A percentile compares a stretch with the other conserved stretches of the same genome.
phyloP scores from a whole-genome alignment of 306 rosid genomes.

The Crotalaria pallida region DNA sequence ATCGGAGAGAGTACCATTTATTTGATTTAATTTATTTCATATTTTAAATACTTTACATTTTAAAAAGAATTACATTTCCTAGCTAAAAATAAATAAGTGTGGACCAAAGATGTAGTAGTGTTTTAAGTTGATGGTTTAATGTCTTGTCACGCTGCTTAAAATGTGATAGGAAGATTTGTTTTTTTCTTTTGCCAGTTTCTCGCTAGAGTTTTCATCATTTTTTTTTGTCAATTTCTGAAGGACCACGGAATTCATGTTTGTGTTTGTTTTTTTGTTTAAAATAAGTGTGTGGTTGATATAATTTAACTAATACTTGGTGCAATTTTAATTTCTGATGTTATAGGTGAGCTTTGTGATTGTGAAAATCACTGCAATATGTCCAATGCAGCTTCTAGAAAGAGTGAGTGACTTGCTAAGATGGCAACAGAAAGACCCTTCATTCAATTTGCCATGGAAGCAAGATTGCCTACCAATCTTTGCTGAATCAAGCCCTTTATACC shows the following conservation, averaged over 20 bases:
- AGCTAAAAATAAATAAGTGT: too few species aligned
- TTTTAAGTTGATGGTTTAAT: background rate
- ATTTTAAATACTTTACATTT: too few species aligned
- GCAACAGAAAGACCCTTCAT: constrained; percentile 67
- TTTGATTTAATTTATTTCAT: too few species aligned
- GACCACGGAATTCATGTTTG: background rate
- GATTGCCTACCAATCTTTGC: constrained; percentile 65
- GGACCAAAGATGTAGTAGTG: background rate
- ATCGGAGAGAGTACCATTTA: too few species aligned
- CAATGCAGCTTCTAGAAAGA: constrained; percentile 56
- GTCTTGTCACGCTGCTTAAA: background rate
- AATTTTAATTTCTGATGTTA: background rate
- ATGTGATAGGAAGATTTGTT: background rate
- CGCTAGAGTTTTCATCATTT: background rate
- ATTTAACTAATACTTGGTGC: background rate
- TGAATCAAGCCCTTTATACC: constrained; percentile 64
- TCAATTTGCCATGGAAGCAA: constrained; percentile 72
- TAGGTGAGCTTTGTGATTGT: constrained; percentile 62
- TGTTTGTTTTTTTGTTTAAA: background rate
- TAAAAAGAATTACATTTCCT: too few species aligned
- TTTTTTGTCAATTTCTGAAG: background rate
- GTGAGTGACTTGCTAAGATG: constrained; percentile 78
- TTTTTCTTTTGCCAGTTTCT: background rate
- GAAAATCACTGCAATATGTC: constrained; percentile 85
- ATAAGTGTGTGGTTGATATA: background rate